Percentiles rank a stretch among this genome's conserved stretches.
Conservation (phyloP, 352 stramenopile genomes). For the Pythium apleroticum region DNA sequence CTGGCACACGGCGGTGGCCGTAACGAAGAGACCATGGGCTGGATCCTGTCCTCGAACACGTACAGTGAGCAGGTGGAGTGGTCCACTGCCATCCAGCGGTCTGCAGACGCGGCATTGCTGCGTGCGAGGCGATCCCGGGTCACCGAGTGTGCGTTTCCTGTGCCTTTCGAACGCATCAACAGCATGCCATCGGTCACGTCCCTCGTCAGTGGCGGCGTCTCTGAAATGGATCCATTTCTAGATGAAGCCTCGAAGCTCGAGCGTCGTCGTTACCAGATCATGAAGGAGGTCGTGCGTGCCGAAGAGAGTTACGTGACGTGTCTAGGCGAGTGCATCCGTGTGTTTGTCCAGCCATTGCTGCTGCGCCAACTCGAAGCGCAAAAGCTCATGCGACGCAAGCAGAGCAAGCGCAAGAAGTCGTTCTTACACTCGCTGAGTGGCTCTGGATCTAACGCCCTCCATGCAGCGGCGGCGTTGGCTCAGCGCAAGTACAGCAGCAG, state of each 20-base stretch:
- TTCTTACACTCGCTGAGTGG: slow-evolving; percentile 53
- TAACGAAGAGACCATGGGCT: slow-evolving; percentile 41
- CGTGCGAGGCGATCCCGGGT: slow-evolving; percentile 58
- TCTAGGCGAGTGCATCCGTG: slow-evolving; percentile 78
- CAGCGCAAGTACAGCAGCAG: slow-evolving; percentile 43
- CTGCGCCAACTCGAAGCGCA: slow-evolving; percentile 78
- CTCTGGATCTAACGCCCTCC: slow-evolving; percentile 36
- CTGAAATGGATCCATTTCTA: slow-evolving; percentile 29
- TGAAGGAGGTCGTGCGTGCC: slow-evolving; percentile 82
- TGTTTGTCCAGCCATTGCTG: slow-evolving; percentile 82
- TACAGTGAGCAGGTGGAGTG: slow-evolving; percentile 69
- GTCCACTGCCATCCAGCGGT: slow-evolving; percentile 64
- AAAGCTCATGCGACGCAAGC: slow-evolving; percentile 53
- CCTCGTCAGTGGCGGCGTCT: background rate
- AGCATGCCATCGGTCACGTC: slow-evolving; percentile 26
- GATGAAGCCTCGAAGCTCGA: slow-evolving; percentile 62
- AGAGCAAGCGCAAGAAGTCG: slow-evolving; percentile 68
- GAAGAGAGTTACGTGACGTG: slow-evolving; percentile 85
- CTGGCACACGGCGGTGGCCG: slow-evolving; percentile 8
- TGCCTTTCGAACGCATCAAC: slow-evolving; percentile 43
- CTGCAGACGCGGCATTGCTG: slow-evolving; percentile 65
- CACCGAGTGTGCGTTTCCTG: slow-evolving; percentile 46
- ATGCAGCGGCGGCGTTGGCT: slow-evolving; percentile 28
- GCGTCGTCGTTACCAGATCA: slow-evolving; percentile 64
- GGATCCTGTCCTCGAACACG: slow-evolving; percentile 64